These are phyloP conservation scores for Anthracocystis panici-leucophaei DNA, from an alignment of 1,284 basidiomycete species.

Conservation along the genomic window DNA sequence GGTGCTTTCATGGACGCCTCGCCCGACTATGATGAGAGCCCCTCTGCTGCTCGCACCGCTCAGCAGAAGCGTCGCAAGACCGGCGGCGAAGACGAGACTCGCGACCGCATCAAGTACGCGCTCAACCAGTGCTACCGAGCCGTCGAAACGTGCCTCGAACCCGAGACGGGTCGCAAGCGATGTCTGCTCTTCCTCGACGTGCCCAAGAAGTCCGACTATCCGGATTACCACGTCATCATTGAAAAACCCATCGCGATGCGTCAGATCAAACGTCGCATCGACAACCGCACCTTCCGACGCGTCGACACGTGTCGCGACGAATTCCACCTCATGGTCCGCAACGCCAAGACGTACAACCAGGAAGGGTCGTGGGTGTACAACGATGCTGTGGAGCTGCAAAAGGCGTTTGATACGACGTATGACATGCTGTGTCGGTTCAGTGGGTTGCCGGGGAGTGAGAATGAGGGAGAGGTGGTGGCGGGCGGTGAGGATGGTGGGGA, in stretches of 20 bases:
- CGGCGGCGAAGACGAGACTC: conserved; percentile 71
- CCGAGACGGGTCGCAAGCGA: conserved; percentile 73
- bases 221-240: conserved; percentile 80
- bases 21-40: conserved; percentile 45
- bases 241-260: conserved; percentile 85
- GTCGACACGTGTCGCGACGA: conserved; percentile 82
- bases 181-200: conserved; percentile 70
- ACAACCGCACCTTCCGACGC: conserved; percentile 80
- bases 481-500: conserved; percentile 21
- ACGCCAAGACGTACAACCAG: conserved; percentile 76
- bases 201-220: conserved; percentile 78
- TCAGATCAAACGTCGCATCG: conserved; percentile 85
- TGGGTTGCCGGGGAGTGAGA: conserved; percentile 55
- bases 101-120: conserved; percentile 80
- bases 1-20: conserved; percentile 47
- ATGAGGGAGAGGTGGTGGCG: conserved; percentile 35
- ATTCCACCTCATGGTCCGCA: conserved; percentile 89
- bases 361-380: conserved; percentile 90
- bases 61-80: conserved; percentile 78
- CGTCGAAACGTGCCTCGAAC: conserved; percentile 79
- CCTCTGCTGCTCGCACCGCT: conserved; percentile 30
- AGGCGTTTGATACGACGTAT: conserved; percentile 63
- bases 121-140: conserved; percentile 84
- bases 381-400: conserved; percentile 75
- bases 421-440: conserved; percentile 52